Evolutionary conservation across 176 grass and related monocot species (phyloP), one percentile per base, ranked within the genome.

Genomic region (Cocos nucifera): DNA sequence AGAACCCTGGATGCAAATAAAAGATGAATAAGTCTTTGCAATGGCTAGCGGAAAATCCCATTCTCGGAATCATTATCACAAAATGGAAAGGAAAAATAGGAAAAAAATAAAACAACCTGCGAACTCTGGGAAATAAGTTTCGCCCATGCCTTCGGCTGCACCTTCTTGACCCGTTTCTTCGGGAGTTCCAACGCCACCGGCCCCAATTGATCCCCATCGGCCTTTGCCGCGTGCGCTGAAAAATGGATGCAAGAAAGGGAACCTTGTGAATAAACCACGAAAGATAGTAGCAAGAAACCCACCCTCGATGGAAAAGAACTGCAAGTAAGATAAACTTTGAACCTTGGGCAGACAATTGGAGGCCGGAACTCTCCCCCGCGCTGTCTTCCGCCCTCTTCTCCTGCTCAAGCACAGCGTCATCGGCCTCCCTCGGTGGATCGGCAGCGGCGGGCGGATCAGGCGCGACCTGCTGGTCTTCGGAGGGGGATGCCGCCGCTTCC

Each of bases 111-210:
- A 4, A 51, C 6, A 22, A 86, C 94, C 94, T 92, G 78, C 26
- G 94, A 83, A 51, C 71, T 75, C 67, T 98, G 85, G n/a, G 94
- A 98, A 7, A 98, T 79, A 24, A 98, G 73, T 67, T 89, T 98
- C 1, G 84, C 94, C 94, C 94, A 98, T 69, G 85, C 67, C 24
- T 57, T 67, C 6, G 69, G 75, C 49, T 79, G 75, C 54, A 63
- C 61, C 55, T 79, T 81, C 27, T 65, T 65, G 25, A 44, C 62
- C 52, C 66, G 67, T 17, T 69, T 69, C 22, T 20, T 73, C 56
- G 74, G 18, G 4, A 26, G 20, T 4, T 62, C 58, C 56, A 54
- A 17, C 5, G 69, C 22, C 17, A 15, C 19, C 3, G 44, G n/a
- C 23, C 4, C 72, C n/a, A 56, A 64, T 69, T 76, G 57, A 44